Evolutionary conservation across 176 grass and related monocot species (phyloP), one percentile per base, ranked within the genome.

Genomic region (Carex myosuroides): DNA sequence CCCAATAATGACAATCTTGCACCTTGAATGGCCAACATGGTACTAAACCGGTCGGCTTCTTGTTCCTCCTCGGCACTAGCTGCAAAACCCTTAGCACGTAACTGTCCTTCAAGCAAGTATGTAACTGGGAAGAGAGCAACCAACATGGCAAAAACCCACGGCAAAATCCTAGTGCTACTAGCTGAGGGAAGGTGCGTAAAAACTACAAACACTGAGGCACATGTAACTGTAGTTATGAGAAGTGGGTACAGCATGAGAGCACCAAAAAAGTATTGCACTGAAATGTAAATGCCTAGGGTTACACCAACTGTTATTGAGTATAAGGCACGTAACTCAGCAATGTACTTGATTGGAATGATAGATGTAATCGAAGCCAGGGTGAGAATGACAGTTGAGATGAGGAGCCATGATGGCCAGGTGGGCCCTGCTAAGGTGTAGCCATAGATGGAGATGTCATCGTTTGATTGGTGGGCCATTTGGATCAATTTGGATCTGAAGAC

Each of bases 381-480:
- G 78, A 99, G 93, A 72, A 95, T 84, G 62, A 94, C 86, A 42
- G 96, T 94, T 88, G 87, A 74, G 54, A 99, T 95, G 39, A 99
- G 91, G 87, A 99, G 44, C 93, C 96, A 99, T 54, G 96, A 95
- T 61, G 96, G 93, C 96, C 96, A 99, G 46, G 96, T 94, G 55
- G 96, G 93, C 56, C 88, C 91, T n/a, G 83, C 86, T 83, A 88
- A 81, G 33, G 89, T 79, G 87, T 93, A 92, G 58, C 96, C 96
- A 72, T 95, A 99, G 85, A 99, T 99, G 44, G 96, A 95, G 55
- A 65, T 89, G 80, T 99, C 96, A 86, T 99, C 96, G 85, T 93
- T 91, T 81, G 93, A 92, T 72, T 88, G 68, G 85, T 99, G 93
- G 17, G 93, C 89, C 70, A 88, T 85, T 79, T 79, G 87, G 85